Evolutionary conservation across 495 filamentous ascomycete species (phyloP), one percentile per base, ranked within the genome.

Genomic region (Darksidea phi): DNA sequence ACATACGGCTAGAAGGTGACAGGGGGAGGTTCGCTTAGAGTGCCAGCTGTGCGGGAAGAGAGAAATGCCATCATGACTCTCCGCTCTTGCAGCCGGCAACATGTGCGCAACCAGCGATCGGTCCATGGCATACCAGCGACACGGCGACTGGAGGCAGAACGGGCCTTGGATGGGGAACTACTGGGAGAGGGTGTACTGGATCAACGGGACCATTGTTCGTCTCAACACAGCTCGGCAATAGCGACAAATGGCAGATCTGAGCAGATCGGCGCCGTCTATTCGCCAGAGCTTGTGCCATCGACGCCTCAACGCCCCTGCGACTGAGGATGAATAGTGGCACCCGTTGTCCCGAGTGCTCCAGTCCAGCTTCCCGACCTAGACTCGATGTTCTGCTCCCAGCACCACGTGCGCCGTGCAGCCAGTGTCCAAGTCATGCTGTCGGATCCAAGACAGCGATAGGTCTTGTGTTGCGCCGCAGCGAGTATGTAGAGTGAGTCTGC

Each of bases 1-100:
- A 63, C 41, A n/a, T 43, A 13, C 41, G 41, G 41, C 15, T 43
- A 43, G 41, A 55, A 32, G 49, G 54, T 50, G 43, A 21, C 57
- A 63, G 56, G 64, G 59, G 51, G 45, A 49, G 13, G 58, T 38
- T 67, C 64, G 64, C 59, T 63, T 67, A 62, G n/a, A n/a, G n/a
- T 54, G 53, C 34, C 48, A 58, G 51, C 59, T 61, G 64, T 56
- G 60, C 51, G 59, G 59, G 57, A 48, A 50, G 18, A 43, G 3
- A 20, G n/a, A 11, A 28, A 49, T 12, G 55, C 41, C 17, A 18
- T 37, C 24, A 23, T 8, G 10, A 43, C 41, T 25, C 15, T 26
- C 12, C 17, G 34, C 37, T 6, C 38, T 43, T 45, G 17, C 6
- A 42, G 17, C 24, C 18, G 21, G 20, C 34, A 43, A 18, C 36